These are phyloP conservation scores for Pisolithus orientalis DNA, from an alignment of 768 basidiomycete genomes.

Conservation along the genomic window DNA sequence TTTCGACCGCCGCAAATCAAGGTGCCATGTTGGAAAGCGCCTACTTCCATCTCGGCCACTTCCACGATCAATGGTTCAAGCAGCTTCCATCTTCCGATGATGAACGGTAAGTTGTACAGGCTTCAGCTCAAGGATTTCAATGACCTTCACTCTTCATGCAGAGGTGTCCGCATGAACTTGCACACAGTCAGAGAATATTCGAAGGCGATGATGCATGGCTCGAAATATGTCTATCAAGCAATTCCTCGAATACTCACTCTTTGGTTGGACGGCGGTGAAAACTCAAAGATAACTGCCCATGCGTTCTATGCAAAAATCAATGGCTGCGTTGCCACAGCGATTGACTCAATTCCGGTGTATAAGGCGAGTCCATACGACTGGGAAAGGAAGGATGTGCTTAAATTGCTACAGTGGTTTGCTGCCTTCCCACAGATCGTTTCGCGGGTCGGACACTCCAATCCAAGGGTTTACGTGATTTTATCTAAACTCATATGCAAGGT, in stretches of 20 bases:
- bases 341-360: slow-evolving; percentile 64
- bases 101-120: slow-evolving; percentile 35
- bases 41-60: slow-evolving; percentile 81
- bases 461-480: slow-evolving; percentile 53
- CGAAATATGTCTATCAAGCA: slow-evolving; percentile 95
- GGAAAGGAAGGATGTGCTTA: background rate
- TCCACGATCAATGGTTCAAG: slow-evolving; percentile 75
- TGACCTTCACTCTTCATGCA: slow-evolving; percentile 18
- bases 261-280: slow-evolving; percentile 89
- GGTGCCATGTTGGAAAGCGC: slow-evolving; percentile 72
- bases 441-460: slow-evolving; percentile 72
- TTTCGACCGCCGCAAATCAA: slow-evolving; percentile 44
- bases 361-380: slow-evolving; percentile 46
- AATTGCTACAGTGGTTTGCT: slow-evolving; percentile 71
- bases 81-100: slow-evolving; percentile 45
- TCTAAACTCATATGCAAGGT: slow-evolving; percentile 64
- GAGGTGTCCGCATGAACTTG: slow-evolving; percentile 57
- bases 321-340: slow-evolving; percentile 44
- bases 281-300: slow-evolving; percentile 16
- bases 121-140: background rate
- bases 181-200: slow-evolving; percentile 63
- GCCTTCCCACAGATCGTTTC: slow-evolving; percentile 97
- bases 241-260: slow-evolving; percentile 90
- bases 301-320: slow-evolving; percentile 53
- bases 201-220: slow-evolving; percentile 70